Conservation (phyloP, 768 basidiomycete genomes). For the Suillus luteus region DNA sequence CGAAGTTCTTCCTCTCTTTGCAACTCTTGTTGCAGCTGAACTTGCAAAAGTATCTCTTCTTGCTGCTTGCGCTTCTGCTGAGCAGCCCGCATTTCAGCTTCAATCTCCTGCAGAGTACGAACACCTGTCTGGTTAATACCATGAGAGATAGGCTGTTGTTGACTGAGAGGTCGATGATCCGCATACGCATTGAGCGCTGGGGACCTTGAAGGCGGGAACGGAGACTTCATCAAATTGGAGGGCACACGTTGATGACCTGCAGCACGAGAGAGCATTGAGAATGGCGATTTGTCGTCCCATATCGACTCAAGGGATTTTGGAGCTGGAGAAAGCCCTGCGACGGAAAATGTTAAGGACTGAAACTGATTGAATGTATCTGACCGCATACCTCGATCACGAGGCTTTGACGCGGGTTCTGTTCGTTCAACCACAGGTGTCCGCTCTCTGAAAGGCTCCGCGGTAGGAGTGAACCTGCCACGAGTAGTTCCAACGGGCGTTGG, state of each 20-base stretch:
- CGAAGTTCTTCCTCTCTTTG: constrained; percentile 30
- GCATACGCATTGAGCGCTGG: constrained; percentile 29
- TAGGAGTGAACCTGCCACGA: constrained; percentile 24
- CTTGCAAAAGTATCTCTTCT: constrained; percentile 44
- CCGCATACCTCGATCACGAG: constrained; percentile 33
- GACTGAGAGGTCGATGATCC: constrained; percentile 40
- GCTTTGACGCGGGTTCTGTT: constrained; percentile 17
- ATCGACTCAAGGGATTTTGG: constrained; percentile 66
- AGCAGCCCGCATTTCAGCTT: constrained; percentile 76
- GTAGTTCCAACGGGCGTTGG: constrained; percentile 23
- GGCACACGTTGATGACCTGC: constrained; percentile 32
- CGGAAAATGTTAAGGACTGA: constrained; percentile 16
- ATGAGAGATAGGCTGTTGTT: constrained; percentile 39
- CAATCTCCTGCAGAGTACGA: constrained; percentile 79
- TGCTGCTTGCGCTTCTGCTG: constrained; percentile 47
- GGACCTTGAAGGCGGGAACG: constrained; percentile 25
- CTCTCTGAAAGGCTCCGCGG: constrained; percentile 27
- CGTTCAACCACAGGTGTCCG: constrained; percentile 33
- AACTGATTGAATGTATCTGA: constrained; percentile 13
- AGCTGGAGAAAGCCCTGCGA: constrained; percentile 34
- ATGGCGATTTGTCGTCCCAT: constrained; percentile 81
- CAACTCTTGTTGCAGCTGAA: constrained; percentile 45
- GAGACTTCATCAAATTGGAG: constrained; percentile 25
- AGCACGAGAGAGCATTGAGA: constrained; percentile 63
- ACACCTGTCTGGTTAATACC: constrained; percentile 40